Percentiles rank a stretch among this genome's conserved stretches.
Evolutionary conservation across 306 rosid species (phyloP).

Genomic region (Citrullus mucosospermus): DNA sequence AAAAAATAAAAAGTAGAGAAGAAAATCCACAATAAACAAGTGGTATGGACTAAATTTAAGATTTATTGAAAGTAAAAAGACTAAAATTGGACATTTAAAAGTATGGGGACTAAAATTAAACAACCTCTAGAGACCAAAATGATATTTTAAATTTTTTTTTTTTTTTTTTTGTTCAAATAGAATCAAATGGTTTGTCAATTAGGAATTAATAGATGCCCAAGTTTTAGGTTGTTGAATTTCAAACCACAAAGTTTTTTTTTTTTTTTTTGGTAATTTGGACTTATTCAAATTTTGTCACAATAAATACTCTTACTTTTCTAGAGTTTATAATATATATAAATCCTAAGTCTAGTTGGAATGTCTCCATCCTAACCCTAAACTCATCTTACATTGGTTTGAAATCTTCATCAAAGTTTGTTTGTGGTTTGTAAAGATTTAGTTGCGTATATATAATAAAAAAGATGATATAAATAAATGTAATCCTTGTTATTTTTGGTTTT

Average conservation of each 20-base stretch:
- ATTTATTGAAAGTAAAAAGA: too few species aligned
- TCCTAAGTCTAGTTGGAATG: neutral
- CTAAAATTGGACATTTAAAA: too few species aligned
- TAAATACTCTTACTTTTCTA: neutral
- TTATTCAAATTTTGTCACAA: neutral
- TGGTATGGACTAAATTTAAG: too few species aligned
- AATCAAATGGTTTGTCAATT: neutral
- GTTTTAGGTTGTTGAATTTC: neutral
- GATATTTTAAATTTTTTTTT: too few species aligned
- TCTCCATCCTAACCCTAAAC: neutral
- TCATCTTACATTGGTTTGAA: neutral
- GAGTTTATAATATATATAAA: neutral
- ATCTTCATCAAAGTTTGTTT: neutral
- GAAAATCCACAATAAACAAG: too few species aligned
- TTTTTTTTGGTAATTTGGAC: neutral
- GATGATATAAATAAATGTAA: too few species aligned
- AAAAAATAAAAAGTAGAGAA: too few species aligned
- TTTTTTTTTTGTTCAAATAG: neutral
- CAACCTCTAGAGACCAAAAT: too few species aligned
- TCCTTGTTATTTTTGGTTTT: too few species aligned
- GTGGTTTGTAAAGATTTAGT: neutral
- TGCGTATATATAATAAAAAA: neutral
- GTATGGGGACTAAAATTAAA: too few species aligned
- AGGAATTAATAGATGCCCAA: neutral
- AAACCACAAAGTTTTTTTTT: neutral